A percentile compares a stretch with the other conserved stretches of the same genome.
phyloP scores from a whole-genome alignment of 208 protist species.

The Blastocrithidia nonstop region DNA sequence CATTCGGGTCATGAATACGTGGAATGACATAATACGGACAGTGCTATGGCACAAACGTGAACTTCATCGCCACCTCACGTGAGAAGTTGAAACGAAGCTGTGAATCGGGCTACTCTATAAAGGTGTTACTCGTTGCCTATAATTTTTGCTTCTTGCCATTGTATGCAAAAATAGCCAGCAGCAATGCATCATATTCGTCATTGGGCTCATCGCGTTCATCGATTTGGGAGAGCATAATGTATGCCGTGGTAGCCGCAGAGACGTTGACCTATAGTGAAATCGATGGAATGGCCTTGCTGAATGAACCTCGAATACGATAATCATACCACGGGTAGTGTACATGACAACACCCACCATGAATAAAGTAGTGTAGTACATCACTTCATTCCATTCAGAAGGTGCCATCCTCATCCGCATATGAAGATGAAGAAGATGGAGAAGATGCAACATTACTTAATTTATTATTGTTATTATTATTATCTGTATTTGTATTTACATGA shows the following conservation, averaged over 20 bases:
- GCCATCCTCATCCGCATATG: constrained; percentile 21
- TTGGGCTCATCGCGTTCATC: constrained; percentile 38
- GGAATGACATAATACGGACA: constrained; percentile 65
- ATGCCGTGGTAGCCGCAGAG: constrained; percentile 24
- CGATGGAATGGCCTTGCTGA: constrained; percentile 31
- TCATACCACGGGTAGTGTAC: constrained; percentile 46
- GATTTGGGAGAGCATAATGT: constrained; percentile 50
- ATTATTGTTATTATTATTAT: too few relatives aligned
- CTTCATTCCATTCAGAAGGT: constrained; percentile 78
- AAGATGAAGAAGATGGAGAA: too few relatives aligned
- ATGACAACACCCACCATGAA: constrained; percentile 53
- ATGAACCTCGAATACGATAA: constrained; percentile 61
- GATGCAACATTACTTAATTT: too few relatives aligned
- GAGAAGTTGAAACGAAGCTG: constrained; percentile 69
- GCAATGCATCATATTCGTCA: constrained; percentile 34
- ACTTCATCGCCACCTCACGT: constrained; percentile 46
- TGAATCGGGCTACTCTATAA: constrained; percentile 49
- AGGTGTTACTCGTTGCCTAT: constrained; percentile 41
- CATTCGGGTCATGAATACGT: constrained; percentile 43
- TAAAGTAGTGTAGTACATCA: constrained; percentile 42
- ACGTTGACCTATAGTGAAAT: constrained; percentile 54
- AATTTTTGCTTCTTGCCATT: constrained; percentile 47
- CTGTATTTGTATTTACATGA: too few relatives aligned
- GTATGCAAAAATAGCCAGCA: constrained; percentile 47
- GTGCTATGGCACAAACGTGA: constrained; percentile 47